Percentiles rank a stretch among this genome's conserved stretches.
Conservation (phyloP, 371 early-diverging fungal genomes). For the Mucor piriformis region DNA sequence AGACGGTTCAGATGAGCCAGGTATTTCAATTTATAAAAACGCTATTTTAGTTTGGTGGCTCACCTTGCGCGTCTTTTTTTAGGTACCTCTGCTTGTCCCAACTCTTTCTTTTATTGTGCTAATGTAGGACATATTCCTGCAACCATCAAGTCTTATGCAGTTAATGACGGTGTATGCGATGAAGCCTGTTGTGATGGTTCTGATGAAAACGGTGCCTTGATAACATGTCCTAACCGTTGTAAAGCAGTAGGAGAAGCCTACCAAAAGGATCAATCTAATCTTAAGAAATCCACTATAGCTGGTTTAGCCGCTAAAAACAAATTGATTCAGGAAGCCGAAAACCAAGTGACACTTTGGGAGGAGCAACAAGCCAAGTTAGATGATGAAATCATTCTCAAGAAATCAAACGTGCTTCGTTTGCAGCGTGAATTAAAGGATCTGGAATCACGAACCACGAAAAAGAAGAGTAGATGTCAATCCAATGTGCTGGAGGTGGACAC, state of each 20-base stretch:
- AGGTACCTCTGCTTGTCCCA: conserved; percentile 92
- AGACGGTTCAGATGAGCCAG: conserved; percentile 96
- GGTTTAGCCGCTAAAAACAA: conserved; percentile 38
- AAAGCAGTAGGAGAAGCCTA: conserved; percentile 56
- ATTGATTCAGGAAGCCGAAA: conserved; percentile 34
- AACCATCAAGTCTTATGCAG: conserved; percentile 68
- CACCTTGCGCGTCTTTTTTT: neutral
- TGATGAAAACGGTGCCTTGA: conserved; percentile 73
- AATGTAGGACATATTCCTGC: conserved; percentile 80
- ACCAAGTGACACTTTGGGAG: conserved; percentile 41
- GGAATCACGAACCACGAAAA: neutral
- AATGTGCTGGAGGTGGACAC: conserved; percentile 26
- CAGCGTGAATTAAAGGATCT: conserved; percentile 26
- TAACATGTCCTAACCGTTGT: conserved; percentile 78
- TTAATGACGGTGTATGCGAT: conserved; percentile 96
- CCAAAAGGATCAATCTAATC: conserved; percentile 40
- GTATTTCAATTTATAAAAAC: too few species aligned
- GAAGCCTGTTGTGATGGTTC: conserved; percentile 94
- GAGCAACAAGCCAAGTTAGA: conserved; percentile 38
- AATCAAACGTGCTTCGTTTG: conserved; percentile 24
- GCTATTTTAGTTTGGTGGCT: too few species aligned
- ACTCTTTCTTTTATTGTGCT: conserved; percentile 76
- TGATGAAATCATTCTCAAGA: conserved; percentile 36
- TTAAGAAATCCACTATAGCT: conserved; percentile 29
- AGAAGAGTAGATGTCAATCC: conserved; percentile 21